Evolutionary conservation across 2,329 filamentous ascomycete species (phyloP), one percentile per base, ranked within the genome.

Genomic region (Daldinia sp.): DNA sequence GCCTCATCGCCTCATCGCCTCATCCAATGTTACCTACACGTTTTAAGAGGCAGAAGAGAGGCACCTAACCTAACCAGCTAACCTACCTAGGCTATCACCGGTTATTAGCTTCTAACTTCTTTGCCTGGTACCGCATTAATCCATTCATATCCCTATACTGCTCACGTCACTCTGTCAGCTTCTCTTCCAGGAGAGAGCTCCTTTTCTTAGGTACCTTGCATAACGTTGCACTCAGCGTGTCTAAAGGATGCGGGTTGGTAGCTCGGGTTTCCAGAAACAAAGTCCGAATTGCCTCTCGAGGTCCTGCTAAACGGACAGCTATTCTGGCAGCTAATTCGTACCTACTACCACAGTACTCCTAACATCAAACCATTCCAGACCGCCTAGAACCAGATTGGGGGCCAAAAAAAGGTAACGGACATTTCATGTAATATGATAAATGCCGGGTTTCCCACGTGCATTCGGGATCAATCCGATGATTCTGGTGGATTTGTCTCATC

Each of bases 151-250:
- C 17, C 35, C 29, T 50, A 34, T 57, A 34, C 21, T 62, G 58
- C 64, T 67, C 58, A 67, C 64, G 61, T 67, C 64, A 67, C 50
- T 64, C 51, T 39, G 43, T 29, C 17, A 41, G 30, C 11, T 48
- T 15, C n/a, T 27, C 32, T 39, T 32, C 15, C 29, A 25, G 17
- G 45, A 58, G 32, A 43, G 19, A 34, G 35, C 19, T 57, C 45
- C 30, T 59, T 34, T 39, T 27, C 17, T 51, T 21, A 17, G 32
- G 61, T 64, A 61, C 61, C 64, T 64, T 67, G 57, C 61, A 64
- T 67, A 34, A 50, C 29, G 29, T 50, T 34, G 11, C 29, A 50
- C 29, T 21, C 17, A 35, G 15, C 2, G n/a, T 15, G 21, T 15
- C 47, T 34, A 50, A 50, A n/a, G 43, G 43, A 48, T 30, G 15